These are phyloP conservation scores for Claviceps quebecensis DNA, from an alignment of 2,329 filamentous ascomycete species.

Conservation along the genomic window DNA sequence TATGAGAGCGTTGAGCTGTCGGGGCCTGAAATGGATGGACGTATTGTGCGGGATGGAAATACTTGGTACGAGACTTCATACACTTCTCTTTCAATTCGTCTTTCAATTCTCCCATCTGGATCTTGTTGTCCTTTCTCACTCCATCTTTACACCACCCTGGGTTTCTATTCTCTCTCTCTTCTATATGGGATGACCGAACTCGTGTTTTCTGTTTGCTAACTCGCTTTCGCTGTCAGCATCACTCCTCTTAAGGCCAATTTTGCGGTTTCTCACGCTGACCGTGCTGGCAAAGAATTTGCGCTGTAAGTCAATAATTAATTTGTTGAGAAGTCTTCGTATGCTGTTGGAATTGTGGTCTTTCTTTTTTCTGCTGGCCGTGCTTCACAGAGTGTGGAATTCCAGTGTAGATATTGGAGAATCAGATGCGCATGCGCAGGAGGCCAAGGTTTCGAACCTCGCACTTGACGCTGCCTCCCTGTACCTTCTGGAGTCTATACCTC, in stretches of 20 bases:
- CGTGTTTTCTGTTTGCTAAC: neutral
- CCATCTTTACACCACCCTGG: neutral
- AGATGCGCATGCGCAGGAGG: neutral
- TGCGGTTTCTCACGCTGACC: slow-evolving; percentile 40
- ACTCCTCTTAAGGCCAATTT: slow-evolving; percentile 90
- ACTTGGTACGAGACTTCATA: slow-evolving; percentile 49
- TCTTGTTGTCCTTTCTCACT: neutral
- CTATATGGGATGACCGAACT: too few species aligned
- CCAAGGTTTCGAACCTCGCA: slow-evolving; percentile 12
- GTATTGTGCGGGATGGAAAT: slow-evolving; percentile 75
- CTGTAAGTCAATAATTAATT: slow-evolving; percentile 22
- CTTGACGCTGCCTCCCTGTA: slow-evolving; percentile 10
- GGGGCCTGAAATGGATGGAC: slow-evolving; percentile 76
- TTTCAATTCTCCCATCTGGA: too few species aligned
- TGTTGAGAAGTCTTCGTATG: neutral
- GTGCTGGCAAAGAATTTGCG: slow-evolving; percentile 56
- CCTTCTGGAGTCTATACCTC: neutral
- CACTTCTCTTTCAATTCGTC: neutral
- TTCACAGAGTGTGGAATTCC: slow-evolving; percentile 4
- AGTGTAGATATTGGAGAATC: slow-evolving; percentile 8
- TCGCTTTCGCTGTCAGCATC: slow-evolving; percentile 39
- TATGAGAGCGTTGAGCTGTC: slow-evolving; percentile 74
- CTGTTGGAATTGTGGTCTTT: neutral
- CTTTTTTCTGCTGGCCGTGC: slow-evolving; percentile 2
- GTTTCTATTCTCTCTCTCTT: too few species aligned